Evolutionary conservation across 2,329 filamentous ascomycete species (phyloP), one percentile per base, ranked within the genome.

Genomic region (Huntiella decipiens): DNA sequence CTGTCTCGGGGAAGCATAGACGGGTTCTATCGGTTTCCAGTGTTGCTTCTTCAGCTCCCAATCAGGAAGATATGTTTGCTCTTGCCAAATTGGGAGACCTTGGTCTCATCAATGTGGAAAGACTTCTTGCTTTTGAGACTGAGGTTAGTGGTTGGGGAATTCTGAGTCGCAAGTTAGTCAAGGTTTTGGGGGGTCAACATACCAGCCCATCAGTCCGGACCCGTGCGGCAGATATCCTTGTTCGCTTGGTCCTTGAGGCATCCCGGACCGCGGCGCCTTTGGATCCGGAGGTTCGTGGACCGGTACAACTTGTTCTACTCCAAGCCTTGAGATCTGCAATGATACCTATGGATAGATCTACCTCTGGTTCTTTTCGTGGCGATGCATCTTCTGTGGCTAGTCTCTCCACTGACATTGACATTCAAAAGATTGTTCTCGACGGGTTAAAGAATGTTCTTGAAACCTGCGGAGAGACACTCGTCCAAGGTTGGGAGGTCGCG

Each of bases 361-460:
- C 17, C 7, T 12, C 11, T 12, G 10, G 16, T 12, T 35, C 35
- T 8, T 33, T 38, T 3, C 16, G 28, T 6, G 16, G 16, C 4
- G 47, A 49, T 17, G 38, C 13, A 3, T 17, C 39, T 10, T 46
- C 44, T 3, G 41, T 47, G 4, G 45, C 48, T 8, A 47, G 48
- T 19, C 41, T 45, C 22, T 61, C 63, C 17, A 76, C 75, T 0
- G 80, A 91, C 52, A 64, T 84, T 13, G 81, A 91, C 46, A 82
- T 93, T 12, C 85, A 94, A 57, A 79, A 79, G 51, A 75, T 82
- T 45, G 69, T 83, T 17, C 69, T 94, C 1, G 84, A 93, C 52
- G 79, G 82, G 0, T 65, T 94, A 5, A 86, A 85, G 58, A 78
- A 70, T 46, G 74, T 95, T 15, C 68, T 98, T 2, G 88, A 96